phyloP scores from a whole-genome alignment of 495 filamentous ascomycete genomes.

The Cairneyella variabilis region DNA sequence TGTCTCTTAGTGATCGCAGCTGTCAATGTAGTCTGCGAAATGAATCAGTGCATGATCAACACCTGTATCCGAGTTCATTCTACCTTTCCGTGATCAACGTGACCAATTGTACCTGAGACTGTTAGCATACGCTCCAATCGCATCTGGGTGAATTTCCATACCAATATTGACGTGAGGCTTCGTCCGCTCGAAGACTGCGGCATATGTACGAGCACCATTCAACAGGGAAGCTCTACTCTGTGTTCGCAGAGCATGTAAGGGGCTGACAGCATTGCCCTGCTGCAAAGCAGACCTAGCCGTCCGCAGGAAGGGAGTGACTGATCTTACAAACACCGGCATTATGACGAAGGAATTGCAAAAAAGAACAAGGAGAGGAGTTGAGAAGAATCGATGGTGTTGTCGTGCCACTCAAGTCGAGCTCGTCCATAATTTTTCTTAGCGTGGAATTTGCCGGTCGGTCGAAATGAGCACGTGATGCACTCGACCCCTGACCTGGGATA shows the following conservation, averaged over 20 bases:
- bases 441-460: background rate
- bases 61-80: background rate
- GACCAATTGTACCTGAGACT: constrained; percentile 83
- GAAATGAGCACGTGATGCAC: background rate
- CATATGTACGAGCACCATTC: constrained; percentile 68
- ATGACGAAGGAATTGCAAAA: constrained; percentile 14
- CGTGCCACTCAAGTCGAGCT: constrained; percentile 5
- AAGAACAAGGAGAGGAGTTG: constrained; percentile 6
- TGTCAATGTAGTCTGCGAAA: constrained; percentile 82
- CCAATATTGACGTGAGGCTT: constrained; percentile 99
- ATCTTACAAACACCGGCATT: constrained; percentile 48
- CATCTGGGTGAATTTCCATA: constrained; percentile 34
- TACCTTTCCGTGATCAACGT: constrained; percentile 99
- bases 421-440: constrained; percentile 7
- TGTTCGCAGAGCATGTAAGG: constrained; percentile 54
- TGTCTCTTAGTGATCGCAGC: constrained; percentile 98
- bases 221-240: constrained; percentile 64
- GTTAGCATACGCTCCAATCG: constrained; percentile 10
- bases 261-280: constrained; percentile 60
- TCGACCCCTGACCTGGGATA: too few species aligned
- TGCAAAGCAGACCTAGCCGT: constrained; percentile 60
- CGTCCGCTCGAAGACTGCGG: constrained; percentile 76
- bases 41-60: constrained; percentile 15
- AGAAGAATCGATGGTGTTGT: constrained; percentile 1
- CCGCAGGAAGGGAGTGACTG: constrained; percentile 65